These are phyloP conservation scores for Coprinopsis cinerea DNA, from an alignment of 768 basidiomycete species.

Conservation along the genomic window DNA sequence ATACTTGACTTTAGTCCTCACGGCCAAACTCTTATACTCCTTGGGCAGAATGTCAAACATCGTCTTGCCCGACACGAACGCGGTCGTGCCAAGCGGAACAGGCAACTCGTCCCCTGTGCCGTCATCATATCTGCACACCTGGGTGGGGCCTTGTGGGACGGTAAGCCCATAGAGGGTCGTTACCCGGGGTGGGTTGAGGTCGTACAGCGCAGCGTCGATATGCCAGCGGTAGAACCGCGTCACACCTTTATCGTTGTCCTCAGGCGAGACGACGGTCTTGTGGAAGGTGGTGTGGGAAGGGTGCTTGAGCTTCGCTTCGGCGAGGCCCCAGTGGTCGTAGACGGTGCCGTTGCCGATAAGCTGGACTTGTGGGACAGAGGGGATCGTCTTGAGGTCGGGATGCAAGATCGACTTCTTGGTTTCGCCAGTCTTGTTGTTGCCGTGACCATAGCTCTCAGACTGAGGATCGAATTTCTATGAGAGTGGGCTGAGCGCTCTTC, in stretches of 20 bases:
- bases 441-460: slow-evolving; percentile 67
- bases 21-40: slow-evolving; percentile 71
- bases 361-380: slow-evolving; percentile 80
- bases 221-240: slow-evolving; percentile 90
- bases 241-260: slow-evolving; percentile 63
- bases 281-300: slow-evolving; percentile 83
- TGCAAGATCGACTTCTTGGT: slow-evolving; percentile 74
- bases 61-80: slow-evolving; percentile 70
- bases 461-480: slow-evolving; percentile 48
- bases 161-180: slow-evolving; percentile 76
- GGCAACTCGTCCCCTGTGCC: slow-evolving; percentile 74
- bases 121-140: slow-evolving; percentile 74
- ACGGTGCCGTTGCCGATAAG: slow-evolving; percentile 84
- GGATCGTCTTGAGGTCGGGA: slow-evolving; percentile 84
- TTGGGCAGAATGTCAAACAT: slow-evolving; percentile 76
- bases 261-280: slow-evolving; percentile 63
- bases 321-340: slow-evolving; percentile 75
- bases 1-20: slow-evolving; percentile 67
- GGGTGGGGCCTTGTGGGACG: slow-evolving; percentile 57
- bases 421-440: slow-evolving; percentile 74
- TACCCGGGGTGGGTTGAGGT: slow-evolving; percentile 67
- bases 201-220: slow-evolving; percentile 81
- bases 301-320: slow-evolving; percentile 75
- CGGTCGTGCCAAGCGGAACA: slow-evolving; percentile 83
- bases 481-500: not conserved